Percentiles rank a stretch among this genome's conserved stretches.
These are phyloP conservation scores for Solanum pennellii DNA, from an alignment of 257 asterid genomes.

Conservation along the genomic window DNA sequence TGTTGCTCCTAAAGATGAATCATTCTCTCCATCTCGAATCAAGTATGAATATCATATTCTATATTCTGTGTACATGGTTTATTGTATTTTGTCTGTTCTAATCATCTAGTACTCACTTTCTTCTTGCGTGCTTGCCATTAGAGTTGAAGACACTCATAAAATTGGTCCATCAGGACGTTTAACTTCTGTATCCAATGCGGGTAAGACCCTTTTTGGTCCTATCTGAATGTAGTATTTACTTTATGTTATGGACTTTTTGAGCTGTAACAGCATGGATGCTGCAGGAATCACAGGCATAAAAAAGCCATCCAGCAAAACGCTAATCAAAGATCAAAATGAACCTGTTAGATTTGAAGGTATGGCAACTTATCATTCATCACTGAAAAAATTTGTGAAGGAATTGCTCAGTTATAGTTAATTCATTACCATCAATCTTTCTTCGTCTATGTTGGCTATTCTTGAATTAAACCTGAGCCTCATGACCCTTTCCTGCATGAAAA, in stretches of 20 bases:
- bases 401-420: neutral
- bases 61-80: neutral
- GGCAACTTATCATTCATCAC: neutral
- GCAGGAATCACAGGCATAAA: conserved; percentile 50
- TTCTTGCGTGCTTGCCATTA: conserved; percentile 10
- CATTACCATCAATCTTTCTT: no score
- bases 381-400: neutral
- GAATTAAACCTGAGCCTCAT: no score
- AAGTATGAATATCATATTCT: conserved; percentile 35
- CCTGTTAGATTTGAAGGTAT: conserved; percentile 51
- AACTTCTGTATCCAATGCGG: conserved; percentile 42
- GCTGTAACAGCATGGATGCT: conserved; percentile 6
- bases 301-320: conserved; percentile 41
- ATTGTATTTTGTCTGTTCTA: neutral
- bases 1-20: conserved; percentile 56
- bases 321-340: conserved; percentile 51
- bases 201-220: conserved; percentile 17
- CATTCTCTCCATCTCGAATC: conserved; percentile 56
- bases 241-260: neutral
- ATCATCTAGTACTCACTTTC: conserved; percentile 10
- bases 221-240: neutral
- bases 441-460: no score
- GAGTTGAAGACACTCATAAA: conserved; percentile 67
- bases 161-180: conserved; percentile 56
- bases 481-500: no score